Evolutionary conservation across 2,329 filamentous ascomycete species (phyloP).

Genomic region (Botrytis tulipae): DNA sequence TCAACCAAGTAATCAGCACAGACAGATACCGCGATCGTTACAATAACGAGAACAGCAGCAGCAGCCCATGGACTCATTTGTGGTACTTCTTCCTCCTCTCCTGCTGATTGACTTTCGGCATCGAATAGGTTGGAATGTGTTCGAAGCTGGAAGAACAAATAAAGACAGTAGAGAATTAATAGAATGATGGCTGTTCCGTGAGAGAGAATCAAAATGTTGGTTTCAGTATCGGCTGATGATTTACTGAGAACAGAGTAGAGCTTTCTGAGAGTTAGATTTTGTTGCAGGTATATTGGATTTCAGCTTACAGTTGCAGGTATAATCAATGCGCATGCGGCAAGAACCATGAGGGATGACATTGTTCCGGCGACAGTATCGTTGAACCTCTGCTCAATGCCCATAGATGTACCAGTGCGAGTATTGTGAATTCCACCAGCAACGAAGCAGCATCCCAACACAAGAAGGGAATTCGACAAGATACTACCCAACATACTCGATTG

Average conservation of each 20-base stretch:
- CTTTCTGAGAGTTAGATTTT: slow-evolving; percentile 38
- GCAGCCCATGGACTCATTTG: slow-evolving; percentile 23
- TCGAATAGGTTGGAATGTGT: slow-evolving; percentile 74
- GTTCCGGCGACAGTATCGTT: slow-evolving; percentile 77
- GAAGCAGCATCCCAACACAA: slow-evolving; percentile 82
- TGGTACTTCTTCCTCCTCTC: slow-evolving; percentile 19
- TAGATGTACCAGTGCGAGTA: slow-evolving; percentile 37
- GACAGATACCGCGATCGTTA: slow-evolving; percentile 67
- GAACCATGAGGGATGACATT: slow-evolving; percentile 68
- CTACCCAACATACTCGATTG: slow-evolving; percentile 96
- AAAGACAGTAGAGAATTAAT: slow-evolving; percentile 70
- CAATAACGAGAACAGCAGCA: slow-evolving; percentile 57
- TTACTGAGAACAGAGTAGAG: slow-evolving; percentile 64
- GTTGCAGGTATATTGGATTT: background rate
- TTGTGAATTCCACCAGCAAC: slow-evolving; percentile 67
- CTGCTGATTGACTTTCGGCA: slow-evolving; percentile 42
- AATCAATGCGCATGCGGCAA: slow-evolving; percentile 73
- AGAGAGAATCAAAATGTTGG: slow-evolving; percentile 68
- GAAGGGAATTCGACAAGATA: slow-evolving; percentile 88
- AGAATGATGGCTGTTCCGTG: slow-evolving; percentile 75
- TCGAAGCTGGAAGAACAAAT: slow-evolving; percentile 73
- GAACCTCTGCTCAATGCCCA: slow-evolving; percentile 65
- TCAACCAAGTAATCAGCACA: slow-evolving; percentile 76
- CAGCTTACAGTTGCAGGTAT: slow-evolving; percentile 65
- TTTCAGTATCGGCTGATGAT: slow-evolving; percentile 44